Base-by-base conservation (phyloP, 2,329 filamentous ascomycete species). In the Cylindrodendrum hubeiense region DNA sequence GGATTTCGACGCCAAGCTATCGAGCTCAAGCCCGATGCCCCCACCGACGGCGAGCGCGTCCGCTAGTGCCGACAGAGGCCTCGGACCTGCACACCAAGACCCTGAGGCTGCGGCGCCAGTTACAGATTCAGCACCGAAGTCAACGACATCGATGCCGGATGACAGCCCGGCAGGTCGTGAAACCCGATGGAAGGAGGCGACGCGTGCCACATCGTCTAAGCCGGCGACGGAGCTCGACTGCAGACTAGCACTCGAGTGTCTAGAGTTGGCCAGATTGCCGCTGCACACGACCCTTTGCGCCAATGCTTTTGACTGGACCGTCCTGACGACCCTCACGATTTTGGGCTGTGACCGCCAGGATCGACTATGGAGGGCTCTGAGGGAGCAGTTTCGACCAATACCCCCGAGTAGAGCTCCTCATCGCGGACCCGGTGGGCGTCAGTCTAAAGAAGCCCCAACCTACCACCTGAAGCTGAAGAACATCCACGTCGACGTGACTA, bases 401-500 rank as follows among this genome's bases (percentile, higher is more conserved):
- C 44, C 44, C 19, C 43, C 57, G 2, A 58, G 37, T 9, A 47
- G 30, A 50, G 41, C 52, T 10, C 28, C 62, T 34, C 53, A 56
- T 24, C 62, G 58, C 15, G 60, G 39, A 19, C 30, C 56, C 7
- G 53, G 49, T 22, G 58, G 39, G 6, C 52, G 61, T 26, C 41
- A 55, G 19, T 39, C 54, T 12, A 57, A 53, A 21, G 54, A 65
- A 30, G 43, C 54, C 28, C 26, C 56, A 43, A 57, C 55, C 15
- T 65, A 65, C 26, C 58, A 65, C 37, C 50, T 67, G 7, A 62
- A 47, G 39, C 39, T 67, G 22, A 67, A 59, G 28, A 57, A 56
- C n/a, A 58, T 67, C 22, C 65, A 67, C 13, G 62, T 67, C n/a
- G 65, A 67, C 21, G 30, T 65, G 24, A 67, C 65, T 22, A 62